A percentile compares a stretch with the other conserved stretches of the same genome.
Conservation (phyloP, 164 flowering plant genomes). For the Santalum album region DNA sequence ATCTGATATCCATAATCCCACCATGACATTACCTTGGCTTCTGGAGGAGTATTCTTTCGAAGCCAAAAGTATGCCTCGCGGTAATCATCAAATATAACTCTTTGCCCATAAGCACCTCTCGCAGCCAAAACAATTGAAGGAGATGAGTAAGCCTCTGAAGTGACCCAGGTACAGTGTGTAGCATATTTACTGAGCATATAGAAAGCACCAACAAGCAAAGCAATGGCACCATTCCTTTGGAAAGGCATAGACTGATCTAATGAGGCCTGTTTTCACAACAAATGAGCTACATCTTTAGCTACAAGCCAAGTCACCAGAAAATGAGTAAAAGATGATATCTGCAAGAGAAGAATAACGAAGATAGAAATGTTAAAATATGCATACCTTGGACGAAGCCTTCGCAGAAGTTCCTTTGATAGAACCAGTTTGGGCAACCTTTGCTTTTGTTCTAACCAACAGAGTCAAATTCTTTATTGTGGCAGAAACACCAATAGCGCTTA, state of each 20-base stretch:
- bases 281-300: neutral
- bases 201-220: conserved; percentile 81
- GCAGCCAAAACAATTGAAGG: conserved; percentile 99
- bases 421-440: conserved; percentile 37
- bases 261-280: conserved; percentile 36
- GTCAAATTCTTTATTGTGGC: conserved; percentile 91
- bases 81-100: conserved; percentile 95
- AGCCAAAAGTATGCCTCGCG: conserved; percentile 99
- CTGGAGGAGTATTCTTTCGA: conserved; percentile 89
- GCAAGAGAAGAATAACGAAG: no score
- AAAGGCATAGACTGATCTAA: conserved; percentile 81
- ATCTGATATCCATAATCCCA: conserved; percentile 99
- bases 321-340: no score
- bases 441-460: conserved; percentile 45
- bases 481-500: conserved; percentile 97
- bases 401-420: conserved; percentile 39
- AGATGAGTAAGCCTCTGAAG: conserved; percentile 98
- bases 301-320: no score
- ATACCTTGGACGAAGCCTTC: conserved; percentile 73
- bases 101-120: conserved; percentile 88
- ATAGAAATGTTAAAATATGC: neutral
- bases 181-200: conserved; percentile 86
- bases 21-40: conserved; percentile 99
- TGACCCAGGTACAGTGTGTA: conserved; percentile 95
- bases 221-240: conserved; percentile 76